Percentiles rank a stretch among this genome's conserved stretches.
phyloP scores from a whole-genome alignment of 1,284 basidiomycete species.

The Cystobasidium slooffiae region DNA sequence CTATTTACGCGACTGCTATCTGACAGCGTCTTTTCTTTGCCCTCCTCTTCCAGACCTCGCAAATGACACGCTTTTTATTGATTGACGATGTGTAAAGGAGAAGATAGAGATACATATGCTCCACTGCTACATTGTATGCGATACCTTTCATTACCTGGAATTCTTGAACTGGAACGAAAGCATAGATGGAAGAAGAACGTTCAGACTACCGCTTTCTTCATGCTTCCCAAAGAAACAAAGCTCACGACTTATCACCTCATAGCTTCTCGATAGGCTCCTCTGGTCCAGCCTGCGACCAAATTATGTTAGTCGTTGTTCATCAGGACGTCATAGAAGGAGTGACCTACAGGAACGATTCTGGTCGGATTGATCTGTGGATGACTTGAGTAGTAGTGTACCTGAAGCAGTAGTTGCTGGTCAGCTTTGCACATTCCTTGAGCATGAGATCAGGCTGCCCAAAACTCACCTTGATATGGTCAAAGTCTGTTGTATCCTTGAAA shows the following conservation, averaged over 20 bases:
- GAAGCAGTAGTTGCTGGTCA: not conserved
- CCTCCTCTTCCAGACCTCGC: too few relatives aligned
- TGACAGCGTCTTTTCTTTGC: too few relatives aligned
- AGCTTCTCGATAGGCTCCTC: constrained; percentile 30
- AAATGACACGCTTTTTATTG: too few relatives aligned
- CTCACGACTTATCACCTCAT: not conserved
- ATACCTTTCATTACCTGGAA: too few relatives aligned
- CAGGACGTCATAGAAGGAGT: not conserved
- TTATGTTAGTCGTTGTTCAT: not conserved
- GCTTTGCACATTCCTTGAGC: not conserved
- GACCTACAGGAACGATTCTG: constrained; percentile 38
- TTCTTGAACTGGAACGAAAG: too few relatives aligned
- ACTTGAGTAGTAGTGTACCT: constrained; percentile 55
- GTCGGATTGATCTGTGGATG: constrained; percentile 52
- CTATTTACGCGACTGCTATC: too few relatives aligned
- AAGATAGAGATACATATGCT: too few relatives aligned
- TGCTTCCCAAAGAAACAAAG: not conserved
- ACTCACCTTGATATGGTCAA: constrained; percentile 63
- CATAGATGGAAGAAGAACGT: not conserved
- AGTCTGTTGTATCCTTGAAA: constrained; percentile 86
- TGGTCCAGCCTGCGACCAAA: constrained; percentile 20
- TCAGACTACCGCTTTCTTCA: not conserved
- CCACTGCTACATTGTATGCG: too few relatives aligned
- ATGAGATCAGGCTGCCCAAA: not conserved
- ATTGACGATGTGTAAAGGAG: too few relatives aligned